Conservation (phyloP, 257 asterid species). For the Solanum chiquidenum region DNA sequence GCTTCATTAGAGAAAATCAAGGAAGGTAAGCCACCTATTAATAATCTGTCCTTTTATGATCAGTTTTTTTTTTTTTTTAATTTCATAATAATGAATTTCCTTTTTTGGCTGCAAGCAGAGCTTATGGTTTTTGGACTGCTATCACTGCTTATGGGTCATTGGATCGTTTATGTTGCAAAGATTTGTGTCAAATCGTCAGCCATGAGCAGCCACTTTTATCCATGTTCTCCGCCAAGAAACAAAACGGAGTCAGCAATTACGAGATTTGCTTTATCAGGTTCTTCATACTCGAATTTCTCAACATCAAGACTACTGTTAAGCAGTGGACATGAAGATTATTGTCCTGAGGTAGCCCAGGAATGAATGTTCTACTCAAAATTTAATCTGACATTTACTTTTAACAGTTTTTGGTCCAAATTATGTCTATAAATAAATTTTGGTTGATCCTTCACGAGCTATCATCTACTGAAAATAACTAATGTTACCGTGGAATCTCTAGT, state of each 20-base stretch:
- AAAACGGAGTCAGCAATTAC: constrained; percentile 4
- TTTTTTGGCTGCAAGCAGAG: constrained; percentile 40
- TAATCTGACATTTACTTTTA: background rate
- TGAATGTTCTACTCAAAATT: background rate
- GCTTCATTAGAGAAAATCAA: constrained; percentile 77
- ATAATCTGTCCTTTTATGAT: background rate
- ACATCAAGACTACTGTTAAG: constrained; percentile 29
- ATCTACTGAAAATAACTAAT: background rate
- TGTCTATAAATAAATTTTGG: background rate
- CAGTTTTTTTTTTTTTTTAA: no score
- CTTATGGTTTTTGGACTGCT: constrained; percentile 84
- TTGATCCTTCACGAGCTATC: background rate
- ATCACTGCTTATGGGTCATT: constrained; percentile 91
- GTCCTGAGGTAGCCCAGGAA: constrained; percentile 49
- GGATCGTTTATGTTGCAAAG: constrained; percentile 68
- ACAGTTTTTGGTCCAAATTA: background rate
- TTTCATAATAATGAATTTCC: no score
- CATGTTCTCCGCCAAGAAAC: constrained; percentile 39
- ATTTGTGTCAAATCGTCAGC: constrained; percentile 76
- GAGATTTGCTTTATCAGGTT: constrained; percentile 10
- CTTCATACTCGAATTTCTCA: constrained; percentile 29
- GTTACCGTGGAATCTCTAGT: background rate
- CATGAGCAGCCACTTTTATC: constrained; percentile 75
- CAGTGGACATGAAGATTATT: constrained; percentile 18
- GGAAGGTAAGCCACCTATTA: constrained; percentile 45